phyloP scores from a whole-genome alignment of 495 filamentous ascomycete genomes.

The Hyaloscypha finlandica region DNA sequence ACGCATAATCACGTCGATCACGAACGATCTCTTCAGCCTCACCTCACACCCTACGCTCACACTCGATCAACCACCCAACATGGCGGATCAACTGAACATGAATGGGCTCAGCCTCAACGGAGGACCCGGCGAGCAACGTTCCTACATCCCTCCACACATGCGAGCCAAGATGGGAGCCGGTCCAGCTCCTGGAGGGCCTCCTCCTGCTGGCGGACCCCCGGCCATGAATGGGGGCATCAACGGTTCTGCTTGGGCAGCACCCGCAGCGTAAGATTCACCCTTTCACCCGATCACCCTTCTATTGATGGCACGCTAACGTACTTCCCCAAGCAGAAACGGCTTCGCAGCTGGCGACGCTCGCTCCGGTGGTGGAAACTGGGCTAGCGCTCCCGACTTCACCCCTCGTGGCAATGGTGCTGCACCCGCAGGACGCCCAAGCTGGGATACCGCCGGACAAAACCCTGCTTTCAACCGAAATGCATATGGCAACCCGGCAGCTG shows the following conservation, averaged over 20 bases:
- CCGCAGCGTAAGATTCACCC: slow-evolving; percentile 48
- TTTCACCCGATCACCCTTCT: background rate
- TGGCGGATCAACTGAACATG: slow-evolving; percentile 97
- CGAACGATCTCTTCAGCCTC: background rate
- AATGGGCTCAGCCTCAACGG: slow-evolving; percentile 75
- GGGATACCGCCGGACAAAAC: slow-evolving; percentile 25
- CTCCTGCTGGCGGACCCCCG: slow-evolving; percentile 34
- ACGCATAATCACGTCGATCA: slow-evolving; percentile 21
- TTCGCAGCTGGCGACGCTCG: slow-evolving; percentile 55
- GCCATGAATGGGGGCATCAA: slow-evolving; percentile 39
- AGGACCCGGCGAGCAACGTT: slow-evolving; percentile 53
- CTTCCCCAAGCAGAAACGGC: slow-evolving; percentile 28
- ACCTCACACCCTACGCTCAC: slow-evolving; percentile 1
- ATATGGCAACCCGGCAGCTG: slow-evolving; percentile 59
- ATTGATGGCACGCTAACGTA: slow-evolving; percentile 16
- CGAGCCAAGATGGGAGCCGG: slow-evolving; percentile 58
- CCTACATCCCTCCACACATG: slow-evolving; percentile 97
- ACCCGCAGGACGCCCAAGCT: slow-evolving; percentile 16
- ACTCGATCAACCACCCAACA: slow-evolving; percentile 41
- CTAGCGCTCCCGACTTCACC: slow-evolving; percentile 70
- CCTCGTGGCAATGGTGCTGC: slow-evolving; percentile 44
- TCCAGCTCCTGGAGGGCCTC: slow-evolving; percentile 38
- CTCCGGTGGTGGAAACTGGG: slow-evolving; percentile 57
- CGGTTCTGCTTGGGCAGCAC: slow-evolving; percentile 60
- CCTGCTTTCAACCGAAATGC: slow-evolving; percentile 62